Evolutionary conservation across 805 yeast genomes (phyloP).

Genomic region (fission yeast (Schizosaccharomyces pombe)): DNA sequence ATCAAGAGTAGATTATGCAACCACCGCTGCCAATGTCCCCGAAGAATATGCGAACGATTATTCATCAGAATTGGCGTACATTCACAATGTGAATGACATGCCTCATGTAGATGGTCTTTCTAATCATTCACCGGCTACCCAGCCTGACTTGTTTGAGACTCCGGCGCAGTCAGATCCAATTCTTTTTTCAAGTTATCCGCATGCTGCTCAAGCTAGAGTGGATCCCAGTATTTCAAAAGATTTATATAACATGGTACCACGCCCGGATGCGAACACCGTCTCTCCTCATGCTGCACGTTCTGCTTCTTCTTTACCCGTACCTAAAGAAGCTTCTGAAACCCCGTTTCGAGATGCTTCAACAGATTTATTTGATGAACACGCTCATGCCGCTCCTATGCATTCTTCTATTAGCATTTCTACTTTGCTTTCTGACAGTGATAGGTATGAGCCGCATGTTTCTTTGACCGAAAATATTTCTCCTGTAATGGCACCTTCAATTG

Average conservation of each 20-base stretch:
- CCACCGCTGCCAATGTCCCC: not conserved
- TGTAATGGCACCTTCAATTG: not conserved
- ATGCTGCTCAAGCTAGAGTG: not conserved
- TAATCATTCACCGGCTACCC: not conserved
- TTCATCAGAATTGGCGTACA: not conserved
- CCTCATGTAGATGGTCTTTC: not conserved
- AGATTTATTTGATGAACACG: not conserved
- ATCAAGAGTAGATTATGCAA: not conserved
- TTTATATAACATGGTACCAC: not conserved
- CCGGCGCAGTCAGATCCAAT: not conserved
- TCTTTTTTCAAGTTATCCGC: not conserved
- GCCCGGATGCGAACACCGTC: not conserved
- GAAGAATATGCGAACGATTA: not conserved
- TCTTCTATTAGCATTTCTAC: not conserved
- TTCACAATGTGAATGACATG: not conserved
- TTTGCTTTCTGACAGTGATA: not conserved
- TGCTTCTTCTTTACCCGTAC: not conserved
- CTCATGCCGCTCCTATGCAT: not conserved
- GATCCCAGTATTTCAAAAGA: not conserved
- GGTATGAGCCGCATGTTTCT: not conserved
- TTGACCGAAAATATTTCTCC: not conserved
- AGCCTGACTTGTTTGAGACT: not conserved
- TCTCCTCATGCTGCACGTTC: not conserved
- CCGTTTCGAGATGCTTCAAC: not conserved
- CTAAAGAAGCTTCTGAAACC: too few relatives aligned